A percentile compares a stretch with the other conserved stretches of the same genome.
phyloP scores from a whole-genome alignment of 306 rosid genomes.

The Carpinus fangiana region DNA sequence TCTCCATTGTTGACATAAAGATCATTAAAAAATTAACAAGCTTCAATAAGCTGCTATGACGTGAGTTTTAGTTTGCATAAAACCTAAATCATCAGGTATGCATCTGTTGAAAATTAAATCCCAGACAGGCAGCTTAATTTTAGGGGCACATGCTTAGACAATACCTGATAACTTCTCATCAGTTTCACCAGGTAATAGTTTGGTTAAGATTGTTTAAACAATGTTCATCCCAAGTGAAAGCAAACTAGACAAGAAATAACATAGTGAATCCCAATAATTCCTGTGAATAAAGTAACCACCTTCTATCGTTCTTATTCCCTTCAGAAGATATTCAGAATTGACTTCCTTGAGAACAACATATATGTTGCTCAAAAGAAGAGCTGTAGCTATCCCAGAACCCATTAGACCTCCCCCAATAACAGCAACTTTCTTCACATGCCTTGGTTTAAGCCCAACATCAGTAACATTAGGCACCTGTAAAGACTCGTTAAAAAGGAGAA shows the following conservation, averaged over 20 bases:
- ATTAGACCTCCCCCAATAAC: conserved; percentile 96
- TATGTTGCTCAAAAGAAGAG: conserved; percentile 71
- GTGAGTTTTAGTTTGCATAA: background rate
- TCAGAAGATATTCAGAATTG: conserved; percentile 75
- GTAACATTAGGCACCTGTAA: conserved; percentile 87
- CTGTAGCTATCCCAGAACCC: conserved; percentile 99
- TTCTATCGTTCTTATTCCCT: conserved; percentile 70
- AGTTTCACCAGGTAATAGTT: background rate
- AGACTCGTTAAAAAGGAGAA: background rate
- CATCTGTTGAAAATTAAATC: background rate
- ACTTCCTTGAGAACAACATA: conserved; percentile 84
- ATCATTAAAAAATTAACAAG: too few species aligned
- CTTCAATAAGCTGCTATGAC: too few species aligned
- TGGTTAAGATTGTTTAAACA: background rate
- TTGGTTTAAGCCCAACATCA: conserved; percentile 87
- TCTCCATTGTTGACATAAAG: background rate
- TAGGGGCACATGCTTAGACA: background rate
- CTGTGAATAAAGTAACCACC: conserved; percentile 45
- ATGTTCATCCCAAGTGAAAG: background rate
- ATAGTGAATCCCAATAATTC: background rate
- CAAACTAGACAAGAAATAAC: background rate
- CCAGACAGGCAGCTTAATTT: background rate
- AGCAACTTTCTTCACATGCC: conserved; percentile 82
- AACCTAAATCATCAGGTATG: background rate
- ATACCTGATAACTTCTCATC: background rate